These are phyloP conservation scores for Microstegium vimineum DNA, from an alignment of 176 grass and related monocot species.

Conservation along the genomic window DNA sequence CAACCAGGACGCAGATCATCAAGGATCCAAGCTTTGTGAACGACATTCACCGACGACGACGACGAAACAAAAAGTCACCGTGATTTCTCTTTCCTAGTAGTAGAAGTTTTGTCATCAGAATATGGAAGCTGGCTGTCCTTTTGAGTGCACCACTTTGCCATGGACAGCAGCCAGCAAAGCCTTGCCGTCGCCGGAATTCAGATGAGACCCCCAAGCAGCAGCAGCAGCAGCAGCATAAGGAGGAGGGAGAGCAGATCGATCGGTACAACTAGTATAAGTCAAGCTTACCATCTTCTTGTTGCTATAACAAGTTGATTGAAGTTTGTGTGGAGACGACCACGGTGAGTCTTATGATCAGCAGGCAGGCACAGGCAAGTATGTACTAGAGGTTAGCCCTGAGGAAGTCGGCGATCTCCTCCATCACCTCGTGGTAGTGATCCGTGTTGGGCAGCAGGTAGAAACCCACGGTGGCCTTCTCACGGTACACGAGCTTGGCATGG, in stretches of 20 bases:
- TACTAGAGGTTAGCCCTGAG: slow-evolving; percentile 68
- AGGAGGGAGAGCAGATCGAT: not conserved
- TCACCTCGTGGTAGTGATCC: slow-evolving; percentile 89
- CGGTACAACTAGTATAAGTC: slow-evolving; percentile 36
- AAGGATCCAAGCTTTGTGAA: not conserved
- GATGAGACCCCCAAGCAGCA: slow-evolving; percentile 31
- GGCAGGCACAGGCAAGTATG: slow-evolving; percentile 25
- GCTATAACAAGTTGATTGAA: slow-evolving; percentile 26
- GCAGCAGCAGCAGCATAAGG: slow-evolving; percentile 20
- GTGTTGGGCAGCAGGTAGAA: slow-evolving; percentile 96
- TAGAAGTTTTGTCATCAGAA: slow-evolving; percentile 4
- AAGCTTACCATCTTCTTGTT: slow-evolving; percentile 50
- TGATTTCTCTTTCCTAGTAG: not conserved
- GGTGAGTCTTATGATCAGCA: slow-evolving; percentile 20
- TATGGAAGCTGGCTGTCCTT: not conserved
- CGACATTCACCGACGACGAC: slow-evolving; percentile 1
- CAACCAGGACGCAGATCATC: slow-evolving; percentile 29
- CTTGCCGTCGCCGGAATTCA: slow-evolving; percentile 22
- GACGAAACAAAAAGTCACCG: slow-evolving; percentile 12
- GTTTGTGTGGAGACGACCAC: not conserved
- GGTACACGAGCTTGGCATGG: slow-evolving; percentile 69
- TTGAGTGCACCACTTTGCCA: not conserved
- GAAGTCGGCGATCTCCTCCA: slow-evolving; percentile 93
- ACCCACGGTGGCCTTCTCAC: slow-evolving; percentile 80
- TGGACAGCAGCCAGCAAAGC: not conserved